Base-by-base conservation (phyloP, 139 green algal genomes). In the Picocystis salinarum region DNA sequence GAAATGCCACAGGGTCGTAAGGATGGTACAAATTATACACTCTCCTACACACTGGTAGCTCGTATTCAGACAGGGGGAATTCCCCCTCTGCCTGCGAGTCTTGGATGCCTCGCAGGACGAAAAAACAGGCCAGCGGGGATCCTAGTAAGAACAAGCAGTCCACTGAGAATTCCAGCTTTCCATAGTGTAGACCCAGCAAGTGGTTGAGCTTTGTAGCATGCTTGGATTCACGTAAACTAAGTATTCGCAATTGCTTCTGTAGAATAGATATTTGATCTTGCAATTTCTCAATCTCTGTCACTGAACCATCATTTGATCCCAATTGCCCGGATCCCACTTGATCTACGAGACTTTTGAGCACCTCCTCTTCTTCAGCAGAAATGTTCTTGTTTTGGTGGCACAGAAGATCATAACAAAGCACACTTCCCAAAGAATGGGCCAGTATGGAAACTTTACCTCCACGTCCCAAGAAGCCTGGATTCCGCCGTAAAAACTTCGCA, bases 21-120 rank as follows among this genome's bases (percentile, higher is more conserved):
- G 74, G 74, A 23, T 84, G 74, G 52, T 75, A 82, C 23, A 84
- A 40, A 49, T 84, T 80, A 55, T 65, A 68, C 28, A 81, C 19
- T 22, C 69, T 52, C 6, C 42, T n/a, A n/a, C n/a, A n/a, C n/a
- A n/a, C n/a, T n/a, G n/a, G n/a, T n/a, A n/a, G n/a, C n/a, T n/a
- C n/a, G n/a, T n/a, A n/a, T n/a, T n/a, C n/a, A n/a, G n/a, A n/a
- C n/a, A n/a, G n/a, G n/a, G 31, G 13, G 31, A 15, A 15, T 13
- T 13, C 13, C 31, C 13, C 31, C 15, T 15, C 31, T 15, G 31
- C 13, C 13, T 13, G 13, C 13, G 31, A 42, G 2, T 54, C 54
- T 26, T 66, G 39, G 3, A 79, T 46, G 9, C 60, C 57, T 24
- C 75, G 48, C 20, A 85, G 48, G 7, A 71, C 67, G 23, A 83